A percentile compares a stretch with the other conserved stretches of the same genome.
phyloP scores from a whole-genome alignment of 192 early-diverging fungal species.

The Coemansia sp. region DNA sequence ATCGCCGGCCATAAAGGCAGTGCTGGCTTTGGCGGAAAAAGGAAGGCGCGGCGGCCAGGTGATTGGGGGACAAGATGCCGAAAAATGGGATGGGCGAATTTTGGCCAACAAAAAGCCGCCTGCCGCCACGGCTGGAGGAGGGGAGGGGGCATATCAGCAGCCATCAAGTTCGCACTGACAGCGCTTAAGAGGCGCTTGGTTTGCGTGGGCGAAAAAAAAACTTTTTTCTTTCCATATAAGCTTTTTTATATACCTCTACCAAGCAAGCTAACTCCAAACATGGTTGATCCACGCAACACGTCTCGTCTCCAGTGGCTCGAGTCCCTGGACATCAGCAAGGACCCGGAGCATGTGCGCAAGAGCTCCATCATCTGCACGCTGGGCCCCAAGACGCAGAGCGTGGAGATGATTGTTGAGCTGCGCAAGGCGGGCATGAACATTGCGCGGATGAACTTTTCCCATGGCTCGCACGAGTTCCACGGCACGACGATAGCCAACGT shows the following conservation, averaged over 20 bases:
- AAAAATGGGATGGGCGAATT: too few relatives aligned
- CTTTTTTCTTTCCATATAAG: too few relatives aligned
- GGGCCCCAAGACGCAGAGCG: slow-evolving; percentile 73
- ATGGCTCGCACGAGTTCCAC: slow-evolving; percentile 70
- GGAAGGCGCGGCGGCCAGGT: too few relatives aligned
- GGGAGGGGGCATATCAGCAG: too few relatives aligned
- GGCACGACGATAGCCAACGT: slow-evolving; percentile 71
- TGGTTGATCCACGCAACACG: slow-evolving; percentile 55
- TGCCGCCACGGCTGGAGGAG: too few relatives aligned
- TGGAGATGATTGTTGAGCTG: slow-evolving; percentile 67
- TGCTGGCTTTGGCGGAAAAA: too few relatives aligned
- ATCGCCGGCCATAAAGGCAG: too few relatives aligned
- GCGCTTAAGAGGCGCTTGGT: too few relatives aligned
- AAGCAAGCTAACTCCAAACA: slow-evolving; percentile 1
- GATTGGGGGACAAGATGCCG: too few relatives aligned
- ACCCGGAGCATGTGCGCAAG: slow-evolving; percentile 63
- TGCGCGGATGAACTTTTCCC: slow-evolving; percentile 76
- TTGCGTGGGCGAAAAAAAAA: too few relatives aligned
- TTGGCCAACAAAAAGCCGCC: too few relatives aligned
- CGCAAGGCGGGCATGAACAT: slow-evolving; percentile 80
- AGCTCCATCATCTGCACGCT: slow-evolving; percentile 83
- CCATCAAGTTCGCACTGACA: too few relatives aligned
- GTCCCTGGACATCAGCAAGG: slow-evolving; percentile 59
- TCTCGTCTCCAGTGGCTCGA: slow-evolving; percentile 73
- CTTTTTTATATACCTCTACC: background rate